Percentiles rank a stretch among this genome's conserved stretches.
Conservation (phyloP, 257 asterid species). For the Paulownia fortunei region DNA sequence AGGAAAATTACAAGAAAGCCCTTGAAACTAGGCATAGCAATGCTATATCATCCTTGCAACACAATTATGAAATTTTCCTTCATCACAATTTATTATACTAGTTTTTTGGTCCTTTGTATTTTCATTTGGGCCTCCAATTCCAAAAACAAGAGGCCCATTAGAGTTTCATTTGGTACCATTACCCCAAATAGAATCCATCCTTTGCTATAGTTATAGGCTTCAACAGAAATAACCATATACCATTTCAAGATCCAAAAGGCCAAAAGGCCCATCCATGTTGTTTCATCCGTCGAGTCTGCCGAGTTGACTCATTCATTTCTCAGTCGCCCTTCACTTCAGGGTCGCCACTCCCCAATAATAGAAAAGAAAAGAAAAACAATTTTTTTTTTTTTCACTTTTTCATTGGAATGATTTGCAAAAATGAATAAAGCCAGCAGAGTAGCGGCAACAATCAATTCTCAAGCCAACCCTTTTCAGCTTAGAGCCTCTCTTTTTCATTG, state of each 20-base stretch:
- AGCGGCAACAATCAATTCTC: slow-evolving; percentile 54
- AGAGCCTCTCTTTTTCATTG: slow-evolving; percentile 65
- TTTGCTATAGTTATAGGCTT: not conserved
- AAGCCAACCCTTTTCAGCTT: slow-evolving; percentile 52
- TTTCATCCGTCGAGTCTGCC: slow-evolving; percentile 24
- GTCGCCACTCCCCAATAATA: slow-evolving; percentile 34
- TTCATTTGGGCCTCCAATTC: not conserved
- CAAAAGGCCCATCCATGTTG: slow-evolving; percentile 3
- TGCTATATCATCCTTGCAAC: too few relatives aligned
- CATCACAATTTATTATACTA: not conserved
- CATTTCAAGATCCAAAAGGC: not conserved
- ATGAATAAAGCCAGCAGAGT: slow-evolving; percentile 63
- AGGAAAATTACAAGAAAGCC: too few relatives aligned
- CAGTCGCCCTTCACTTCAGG: slow-evolving; percentile 36
- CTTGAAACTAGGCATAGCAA: too few relatives aligned
- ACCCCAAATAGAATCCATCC: not conserved
- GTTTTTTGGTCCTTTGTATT: not conserved
- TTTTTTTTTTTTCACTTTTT: not conserved
- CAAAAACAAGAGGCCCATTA: not conserved
- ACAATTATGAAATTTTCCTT: too few relatives aligned
- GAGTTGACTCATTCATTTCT: slow-evolving; percentile 32
- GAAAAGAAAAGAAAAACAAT: not conserved
- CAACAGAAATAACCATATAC: not conserved
- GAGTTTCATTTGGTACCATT: not conserved
- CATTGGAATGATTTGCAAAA: slow-evolving; percentile 40